Evolutionary conservation across 192 early-diverging fungal genomes (phyloP).

Genomic region (Endogone sp.): DNA sequence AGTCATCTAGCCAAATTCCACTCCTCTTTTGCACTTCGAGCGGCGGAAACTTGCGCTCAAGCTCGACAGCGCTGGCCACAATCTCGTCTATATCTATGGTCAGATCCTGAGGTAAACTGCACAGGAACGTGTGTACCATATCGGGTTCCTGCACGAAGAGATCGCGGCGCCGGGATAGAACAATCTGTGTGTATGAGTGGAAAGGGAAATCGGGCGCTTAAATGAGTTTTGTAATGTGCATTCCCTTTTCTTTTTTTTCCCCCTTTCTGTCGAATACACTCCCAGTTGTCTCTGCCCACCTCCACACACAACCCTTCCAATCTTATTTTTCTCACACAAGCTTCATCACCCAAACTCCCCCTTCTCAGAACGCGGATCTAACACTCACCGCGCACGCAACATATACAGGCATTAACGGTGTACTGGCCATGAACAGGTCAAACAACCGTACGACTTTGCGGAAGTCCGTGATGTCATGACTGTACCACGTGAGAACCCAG

Average conservation of each 20-base stretch:
- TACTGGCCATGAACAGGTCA: conserved; percentile 59
- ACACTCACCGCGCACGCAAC: conserved; percentile 49
- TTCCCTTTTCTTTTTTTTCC: too few relatives aligned
- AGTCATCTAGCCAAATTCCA: conserved; percentile 39
- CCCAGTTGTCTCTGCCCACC: too few relatives aligned
- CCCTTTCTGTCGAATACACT: too few relatives aligned
- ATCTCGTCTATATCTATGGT: not conserved
- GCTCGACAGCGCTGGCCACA: conserved; percentile 30
- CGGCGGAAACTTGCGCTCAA: conserved; percentile 37
- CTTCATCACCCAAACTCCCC: too few relatives aligned
- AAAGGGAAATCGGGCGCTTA: not conserved
- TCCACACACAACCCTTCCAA: too few relatives aligned
- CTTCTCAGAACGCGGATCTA: too few relatives aligned
- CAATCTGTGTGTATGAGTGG: conserved; percentile 24
- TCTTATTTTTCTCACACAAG: too few relatives aligned
- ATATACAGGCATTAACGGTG: conserved; percentile 61
- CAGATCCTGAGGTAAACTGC: not conserved
- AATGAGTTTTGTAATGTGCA: too few relatives aligned
- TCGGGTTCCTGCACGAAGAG: conserved; percentile 42
- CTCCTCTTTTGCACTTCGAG: conserved; percentile 38
- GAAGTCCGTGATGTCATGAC: conserved; percentile 55
- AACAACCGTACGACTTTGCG: conserved; percentile 50
- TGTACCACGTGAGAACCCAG: conserved; percentile 76
- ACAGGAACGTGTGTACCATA: conserved; percentile 27
- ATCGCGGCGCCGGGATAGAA: conserved; percentile 34